Evolutionary conservation across 805 yeast species (phyloP).

Genomic region (Pichia californica): DNA sequence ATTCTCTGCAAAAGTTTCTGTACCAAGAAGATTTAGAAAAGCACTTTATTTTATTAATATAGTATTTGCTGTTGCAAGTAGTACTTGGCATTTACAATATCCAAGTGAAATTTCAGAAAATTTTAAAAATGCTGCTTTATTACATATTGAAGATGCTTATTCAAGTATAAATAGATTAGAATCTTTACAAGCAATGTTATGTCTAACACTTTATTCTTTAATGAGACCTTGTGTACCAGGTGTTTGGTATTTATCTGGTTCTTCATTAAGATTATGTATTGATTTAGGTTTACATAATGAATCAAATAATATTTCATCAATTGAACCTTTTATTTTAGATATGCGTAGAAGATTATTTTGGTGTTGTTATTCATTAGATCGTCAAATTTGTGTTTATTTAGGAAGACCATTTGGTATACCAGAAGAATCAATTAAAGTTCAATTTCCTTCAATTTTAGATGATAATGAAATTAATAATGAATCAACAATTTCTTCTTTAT

Average conservation of each 20-base stretch:
- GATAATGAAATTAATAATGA: conserved; percentile 48
- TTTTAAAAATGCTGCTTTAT: conserved; percentile 61
- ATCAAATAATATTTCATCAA: conserved; percentile 21
- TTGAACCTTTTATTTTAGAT: conserved; percentile 56
- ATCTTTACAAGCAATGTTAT: conserved; percentile 62
- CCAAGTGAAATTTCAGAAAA: conserved; percentile 60
- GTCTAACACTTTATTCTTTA: conserved; percentile 63
- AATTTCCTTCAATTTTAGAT: conserved; percentile 68
- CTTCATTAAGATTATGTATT: conserved; percentile 71
- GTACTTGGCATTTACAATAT: conserved; percentile 63
- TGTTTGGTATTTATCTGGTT: conserved; percentile 86
- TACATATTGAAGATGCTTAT: conserved; percentile 51
- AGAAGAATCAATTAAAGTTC: conserved; percentile 66
- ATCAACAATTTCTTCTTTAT: conserved; percentile 1
- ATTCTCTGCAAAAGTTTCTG: conserved; percentile 32
- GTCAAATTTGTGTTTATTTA: conserved; percentile 79
- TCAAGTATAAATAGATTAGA: conserved; percentile 58
- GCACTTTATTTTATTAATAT: conserved; percentile 68
- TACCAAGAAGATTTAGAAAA: conserved; percentile 43
- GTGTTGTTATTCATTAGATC: conserved; percentile 82
- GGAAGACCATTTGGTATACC: conserved; percentile 89
- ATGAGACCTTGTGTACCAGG: conserved; percentile 91
- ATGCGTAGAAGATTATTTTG: conserved; percentile 74
- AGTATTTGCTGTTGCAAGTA: conserved; percentile 74
- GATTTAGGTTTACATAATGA: conserved; percentile 84